These are phyloP conservation scores for Spathaspora hagerdaliae DNA, from an alignment of 805 yeast genomes.

Conservation along the genomic window DNA sequence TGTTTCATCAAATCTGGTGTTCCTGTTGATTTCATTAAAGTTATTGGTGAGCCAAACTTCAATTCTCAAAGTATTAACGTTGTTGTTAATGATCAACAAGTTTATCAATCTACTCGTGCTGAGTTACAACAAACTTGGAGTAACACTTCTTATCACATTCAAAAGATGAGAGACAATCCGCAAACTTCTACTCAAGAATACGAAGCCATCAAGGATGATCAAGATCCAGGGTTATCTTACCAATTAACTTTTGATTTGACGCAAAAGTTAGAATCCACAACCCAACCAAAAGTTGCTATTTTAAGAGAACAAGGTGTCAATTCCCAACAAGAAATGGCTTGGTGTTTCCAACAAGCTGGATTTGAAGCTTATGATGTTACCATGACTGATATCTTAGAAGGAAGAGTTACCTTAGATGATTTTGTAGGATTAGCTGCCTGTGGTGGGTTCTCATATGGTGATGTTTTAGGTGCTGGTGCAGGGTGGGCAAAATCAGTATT, in stretches of 20 bases:
- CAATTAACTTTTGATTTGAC: constrained; percentile 58
- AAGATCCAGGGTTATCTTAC: constrained; percentile 86
- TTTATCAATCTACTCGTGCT: constrained; percentile 58
- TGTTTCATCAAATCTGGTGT: constrained; percentile 61
- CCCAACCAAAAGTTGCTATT: constrained; percentile 87
- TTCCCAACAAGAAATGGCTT: constrained; percentile 98
- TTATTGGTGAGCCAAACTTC: constrained; percentile 69
- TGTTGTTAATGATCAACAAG: constrained; percentile 39
- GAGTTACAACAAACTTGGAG: constrained; percentile 81
- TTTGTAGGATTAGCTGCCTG: constrained; percentile 96
- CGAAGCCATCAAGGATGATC: constrained; percentile 66
- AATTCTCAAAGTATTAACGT: constrained; percentile 46
- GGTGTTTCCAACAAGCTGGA: constrained; percentile 93
- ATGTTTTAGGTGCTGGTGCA: constrained; percentile 96
- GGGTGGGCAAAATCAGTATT: constrained; percentile 98
- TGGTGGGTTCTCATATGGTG: constrained; percentile 99
- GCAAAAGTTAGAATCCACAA: constrained; percentile 32
- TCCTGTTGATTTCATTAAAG: constrained; percentile 44
- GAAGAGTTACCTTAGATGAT: constrained; percentile 65
- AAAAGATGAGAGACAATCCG: constrained; percentile 92
- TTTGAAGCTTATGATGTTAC: constrained; percentile 93
- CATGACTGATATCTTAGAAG: constrained; percentile 85
- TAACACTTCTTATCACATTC: constrained; percentile 84
- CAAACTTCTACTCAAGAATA: constrained; percentile 84
- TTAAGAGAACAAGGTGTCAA: constrained; percentile 98